phyloP scores from a whole-genome alignment of 176 grass and related monocot genomes.

The Rhipidocladum racemiflorum region DNA sequence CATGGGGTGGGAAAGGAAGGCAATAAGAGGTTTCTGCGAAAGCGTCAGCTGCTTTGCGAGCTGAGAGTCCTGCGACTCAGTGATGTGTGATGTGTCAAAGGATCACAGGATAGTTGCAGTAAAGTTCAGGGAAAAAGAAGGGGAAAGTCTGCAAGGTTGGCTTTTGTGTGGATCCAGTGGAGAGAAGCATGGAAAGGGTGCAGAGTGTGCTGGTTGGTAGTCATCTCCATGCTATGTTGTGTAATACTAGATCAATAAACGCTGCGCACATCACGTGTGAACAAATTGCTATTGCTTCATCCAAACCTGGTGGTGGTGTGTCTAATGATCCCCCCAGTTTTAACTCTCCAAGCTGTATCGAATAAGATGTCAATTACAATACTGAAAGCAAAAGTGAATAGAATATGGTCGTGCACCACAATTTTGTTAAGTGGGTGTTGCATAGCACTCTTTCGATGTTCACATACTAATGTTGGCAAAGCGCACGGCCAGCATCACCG shows the following conservation, averaged over 20 bases:
- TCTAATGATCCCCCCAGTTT: conserved; percentile 92
- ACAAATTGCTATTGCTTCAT: conserved; percentile 99
- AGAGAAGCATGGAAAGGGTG: conserved; percentile 45
- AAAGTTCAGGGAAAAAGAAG: conserved; percentile 15
- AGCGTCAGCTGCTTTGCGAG: conserved; percentile 25
- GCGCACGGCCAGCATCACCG: too few relatives aligned
- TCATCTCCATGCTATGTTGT: background rate
- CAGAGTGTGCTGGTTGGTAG: conserved; percentile 19
- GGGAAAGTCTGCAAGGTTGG: conserved; percentile 20
- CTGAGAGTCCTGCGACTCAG: background rate
- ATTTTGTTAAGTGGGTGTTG: too few relatives aligned
- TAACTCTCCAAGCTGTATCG: conserved; percentile 77
- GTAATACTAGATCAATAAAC: too few relatives aligned
- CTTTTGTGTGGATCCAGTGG: conserved; percentile 53
- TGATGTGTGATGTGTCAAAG: conserved; percentile 13
- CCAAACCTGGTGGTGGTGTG: conserved; percentile 83
- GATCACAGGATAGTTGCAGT: conserved; percentile 12
- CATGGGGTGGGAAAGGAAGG: background rate
- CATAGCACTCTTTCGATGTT: too few relatives aligned
- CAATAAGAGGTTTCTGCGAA: conserved; percentile 11
- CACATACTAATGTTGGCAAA: too few relatives aligned
- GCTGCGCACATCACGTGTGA: too few relatives aligned
- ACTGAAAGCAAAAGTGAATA: background rate
- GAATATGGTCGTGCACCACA: conserved; percentile 44
- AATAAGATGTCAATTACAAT: conserved; percentile 31